Conservation (phyloP, 139 green algal genomes). For the Yamagishiella unicocca region DNA sequence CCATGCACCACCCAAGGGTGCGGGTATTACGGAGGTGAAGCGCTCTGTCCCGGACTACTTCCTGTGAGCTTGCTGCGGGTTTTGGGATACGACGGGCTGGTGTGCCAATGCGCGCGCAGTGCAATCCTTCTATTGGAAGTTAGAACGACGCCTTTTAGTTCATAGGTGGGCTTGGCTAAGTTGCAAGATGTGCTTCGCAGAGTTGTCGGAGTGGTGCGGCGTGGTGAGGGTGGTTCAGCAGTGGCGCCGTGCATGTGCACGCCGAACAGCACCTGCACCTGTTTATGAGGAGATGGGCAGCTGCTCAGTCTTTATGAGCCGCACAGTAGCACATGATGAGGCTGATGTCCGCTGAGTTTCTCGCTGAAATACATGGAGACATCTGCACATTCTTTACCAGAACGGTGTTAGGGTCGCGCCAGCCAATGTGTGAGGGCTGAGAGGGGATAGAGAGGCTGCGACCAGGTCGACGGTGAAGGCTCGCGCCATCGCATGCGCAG, state of each 20-base stretch:
- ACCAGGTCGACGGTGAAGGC: too few species aligned
- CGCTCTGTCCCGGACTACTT: conserved; percentile 73
- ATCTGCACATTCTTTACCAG: too few species aligned
- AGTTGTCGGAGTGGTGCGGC: too few species aligned
- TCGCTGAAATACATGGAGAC: too few species aligned
- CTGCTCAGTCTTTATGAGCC: neutral
- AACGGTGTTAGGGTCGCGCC: too few species aligned
- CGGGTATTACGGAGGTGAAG: conserved; percentile 74
- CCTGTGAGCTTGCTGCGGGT: conserved; percentile 51
- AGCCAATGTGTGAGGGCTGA: too few species aligned
- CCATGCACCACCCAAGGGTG: conserved; percentile 72
- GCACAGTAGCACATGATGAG: neutral
- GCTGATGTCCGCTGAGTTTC: too few species aligned
- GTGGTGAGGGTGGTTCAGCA: neutral
- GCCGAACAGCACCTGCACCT: neutral
- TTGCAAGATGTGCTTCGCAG: too few species aligned
- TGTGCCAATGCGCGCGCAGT: neutral
- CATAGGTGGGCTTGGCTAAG: too few species aligned
- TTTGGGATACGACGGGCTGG: neutral
- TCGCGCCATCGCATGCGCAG: too few species aligned
- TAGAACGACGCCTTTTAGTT: too few species aligned
- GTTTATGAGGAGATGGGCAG: neutral
- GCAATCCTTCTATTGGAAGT: neutral
- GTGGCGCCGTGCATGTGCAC: neutral
- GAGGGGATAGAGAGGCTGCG: too few species aligned